Evolutionary conservation across 2,329 filamentous ascomycete species (phyloP).

Genomic region (Westerdykella ornata): DNA sequence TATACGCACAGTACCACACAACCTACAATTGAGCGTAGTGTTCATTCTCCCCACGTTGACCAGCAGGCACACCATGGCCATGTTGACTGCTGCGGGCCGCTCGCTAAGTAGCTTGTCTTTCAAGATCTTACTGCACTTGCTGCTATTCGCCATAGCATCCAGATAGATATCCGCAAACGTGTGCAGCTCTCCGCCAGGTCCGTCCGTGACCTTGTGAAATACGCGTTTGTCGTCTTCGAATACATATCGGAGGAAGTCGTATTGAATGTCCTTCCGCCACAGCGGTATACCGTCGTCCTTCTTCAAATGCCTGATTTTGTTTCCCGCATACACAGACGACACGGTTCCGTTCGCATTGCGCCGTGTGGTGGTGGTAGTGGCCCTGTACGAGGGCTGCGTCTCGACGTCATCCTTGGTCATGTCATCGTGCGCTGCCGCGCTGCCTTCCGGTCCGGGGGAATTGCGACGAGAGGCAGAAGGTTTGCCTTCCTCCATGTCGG

Average conservation of each 20-base stretch:
- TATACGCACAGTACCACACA: not conserved
- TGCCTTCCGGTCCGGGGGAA: conserved; percentile 29
- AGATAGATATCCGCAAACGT: conserved; percentile 94
- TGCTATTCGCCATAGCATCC: conserved; percentile 96
- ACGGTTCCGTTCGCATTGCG: conserved; percentile 60
- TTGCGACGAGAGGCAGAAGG: conserved; percentile 22
- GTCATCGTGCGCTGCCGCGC: conserved; percentile 24
- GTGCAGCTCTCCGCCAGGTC: conserved; percentile 54
- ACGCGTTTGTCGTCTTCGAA: conserved; percentile 69
- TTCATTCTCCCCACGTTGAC: conserved; percentile 99
- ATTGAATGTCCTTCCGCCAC: conserved; percentile 83
- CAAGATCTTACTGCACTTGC: conserved; percentile 97
- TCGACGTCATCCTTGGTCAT: conserved; percentile 23
- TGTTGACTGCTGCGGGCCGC: conserved; percentile 84
- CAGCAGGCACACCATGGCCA: conserved; percentile 98
- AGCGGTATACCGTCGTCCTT: conserved; percentile 83
- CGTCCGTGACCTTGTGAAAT: conserved; percentile 89
- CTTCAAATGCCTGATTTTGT: conserved; percentile 78
- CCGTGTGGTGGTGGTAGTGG: conserved; percentile 47
- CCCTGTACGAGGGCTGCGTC: conserved; percentile 37
- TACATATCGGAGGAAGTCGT: conserved; percentile 72
- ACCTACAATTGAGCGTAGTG: conserved; percentile 89
- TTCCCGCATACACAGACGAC: conserved; percentile 60
- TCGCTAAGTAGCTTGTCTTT: conserved; percentile 94
- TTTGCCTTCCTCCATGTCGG: conserved; percentile 27